Conservation (phyloP, 2,329 filamentous ascomycete genomes). For the Penicillium sp. region DNA sequence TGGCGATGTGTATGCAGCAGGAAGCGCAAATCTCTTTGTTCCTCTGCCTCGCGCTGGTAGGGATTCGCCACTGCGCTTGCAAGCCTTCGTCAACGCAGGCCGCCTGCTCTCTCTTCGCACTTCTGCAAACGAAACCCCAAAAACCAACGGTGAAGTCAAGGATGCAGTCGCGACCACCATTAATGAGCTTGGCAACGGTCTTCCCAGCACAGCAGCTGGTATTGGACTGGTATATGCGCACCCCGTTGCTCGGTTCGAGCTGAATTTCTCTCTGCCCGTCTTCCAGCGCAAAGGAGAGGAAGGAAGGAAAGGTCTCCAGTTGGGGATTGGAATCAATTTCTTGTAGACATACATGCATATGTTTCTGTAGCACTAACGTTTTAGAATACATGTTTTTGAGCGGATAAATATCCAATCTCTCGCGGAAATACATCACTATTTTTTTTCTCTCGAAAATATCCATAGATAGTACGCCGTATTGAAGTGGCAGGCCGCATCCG, state of each 20-base stretch:
- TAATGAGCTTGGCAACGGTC: conserved; percentile 65
- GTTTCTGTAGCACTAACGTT: background rate
- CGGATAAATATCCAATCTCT: background rate
- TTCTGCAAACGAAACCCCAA: conserved; percentile 44
- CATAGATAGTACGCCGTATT: background rate
- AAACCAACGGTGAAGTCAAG: conserved; percentile 45
- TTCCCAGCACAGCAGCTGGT: conserved; percentile 82
- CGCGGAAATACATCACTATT: background rate
- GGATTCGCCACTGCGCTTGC: conserved; percentile 79
- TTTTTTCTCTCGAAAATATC: background rate
- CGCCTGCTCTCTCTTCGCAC: conserved; percentile 72
- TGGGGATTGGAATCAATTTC: conserved; percentile 96
- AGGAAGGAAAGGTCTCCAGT: conserved; percentile 82
- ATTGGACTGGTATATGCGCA: conserved; percentile 92
- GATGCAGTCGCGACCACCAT: conserved; percentile 56
- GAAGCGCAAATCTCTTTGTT: conserved; percentile 77
- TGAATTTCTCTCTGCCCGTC: conserved; percentile 90
- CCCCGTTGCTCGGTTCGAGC: conserved; percentile 85
- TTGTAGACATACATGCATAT: conserved; percentile 53
- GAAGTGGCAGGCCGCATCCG: too few relatives aligned
- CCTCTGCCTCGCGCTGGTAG: conserved; percentile 78
- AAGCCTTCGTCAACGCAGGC: conserved; percentile 88
- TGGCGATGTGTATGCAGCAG: conserved; percentile 87
- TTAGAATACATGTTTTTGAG: background rate
- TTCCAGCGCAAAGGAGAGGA: conserved; percentile 79